A percentile compares a stretch with the other conserved stretches of the same genome.
Conservation (phyloP, 2,329 filamentous ascomycete species). For the Monosporascus sp. region DNA sequence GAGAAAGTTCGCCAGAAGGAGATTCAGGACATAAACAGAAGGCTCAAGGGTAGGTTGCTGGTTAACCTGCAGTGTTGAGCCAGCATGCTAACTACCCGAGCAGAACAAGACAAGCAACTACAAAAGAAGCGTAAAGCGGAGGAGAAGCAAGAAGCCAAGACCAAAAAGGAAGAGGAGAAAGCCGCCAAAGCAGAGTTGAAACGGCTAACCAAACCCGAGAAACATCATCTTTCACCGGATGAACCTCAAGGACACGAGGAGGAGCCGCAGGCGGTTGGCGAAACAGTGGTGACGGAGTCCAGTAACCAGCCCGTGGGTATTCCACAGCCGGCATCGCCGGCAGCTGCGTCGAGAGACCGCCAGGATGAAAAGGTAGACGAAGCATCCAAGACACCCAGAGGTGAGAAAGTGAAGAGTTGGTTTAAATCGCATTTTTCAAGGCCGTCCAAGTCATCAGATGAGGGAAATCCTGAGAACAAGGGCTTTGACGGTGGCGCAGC, state of each 20-base stretch:
- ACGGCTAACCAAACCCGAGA: constrained; percentile 44
- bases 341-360: background rate
- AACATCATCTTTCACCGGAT: constrained; percentile 40
- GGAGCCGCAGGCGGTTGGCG: constrained; percentile 8
- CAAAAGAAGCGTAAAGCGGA: constrained; percentile 40
- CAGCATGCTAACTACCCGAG: constrained; percentile 10
- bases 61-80: background rate
- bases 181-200: constrained; percentile 50
- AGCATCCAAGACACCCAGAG: constrained; percentile 14
- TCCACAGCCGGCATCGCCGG: constrained; percentile 5
- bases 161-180: constrained; percentile 45
- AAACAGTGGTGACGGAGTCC: constrained; percentile 15
- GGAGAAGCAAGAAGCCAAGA: constrained; percentile 39
- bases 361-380: constrained; percentile 6
- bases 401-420: constrained; percentile 43
- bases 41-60: constrained; percentile 51
- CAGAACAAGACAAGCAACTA: constrained; percentile 45
- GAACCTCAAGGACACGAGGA: constrained; percentile 20
- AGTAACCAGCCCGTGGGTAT: constrained; percentile 19
- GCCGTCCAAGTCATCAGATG: constrained; percentile 34
- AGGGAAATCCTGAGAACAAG: constrained; percentile 25
- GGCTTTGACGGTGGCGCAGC: constrained; percentile 48
- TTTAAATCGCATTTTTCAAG: constrained; percentile 48
- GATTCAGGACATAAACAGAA: constrained; percentile 47
- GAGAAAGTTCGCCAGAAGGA: constrained; percentile 48